phyloP scores from a whole-genome alignment of 306 rosid genomes.

The Quercus agrifolia region DNA sequence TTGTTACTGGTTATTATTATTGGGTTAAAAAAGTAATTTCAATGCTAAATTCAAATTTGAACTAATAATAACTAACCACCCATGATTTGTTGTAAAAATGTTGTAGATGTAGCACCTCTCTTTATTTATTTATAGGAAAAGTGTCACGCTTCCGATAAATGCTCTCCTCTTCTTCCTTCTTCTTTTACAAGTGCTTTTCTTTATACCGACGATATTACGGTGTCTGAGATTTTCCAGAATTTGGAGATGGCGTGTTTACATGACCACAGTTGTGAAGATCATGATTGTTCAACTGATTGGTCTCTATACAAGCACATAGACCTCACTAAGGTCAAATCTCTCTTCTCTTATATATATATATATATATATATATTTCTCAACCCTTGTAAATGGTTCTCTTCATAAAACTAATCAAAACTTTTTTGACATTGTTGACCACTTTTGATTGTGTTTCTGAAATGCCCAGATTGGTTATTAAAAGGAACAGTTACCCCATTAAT shows the following conservation, averaged over 20 bases:
- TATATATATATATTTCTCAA: background rate
- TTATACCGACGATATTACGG: background rate
- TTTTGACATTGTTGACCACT: no score
- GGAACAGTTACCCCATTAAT: background rate
- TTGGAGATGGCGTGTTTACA: constrained; percentile 80
- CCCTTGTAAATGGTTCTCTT: background rate
- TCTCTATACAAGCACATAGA: constrained; percentile 87
- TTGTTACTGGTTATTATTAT: no score
- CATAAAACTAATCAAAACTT: background rate
- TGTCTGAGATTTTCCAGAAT: background rate
- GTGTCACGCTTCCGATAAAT: no score
- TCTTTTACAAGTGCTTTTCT: background rate
- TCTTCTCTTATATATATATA: background rate
- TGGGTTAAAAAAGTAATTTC: no score
- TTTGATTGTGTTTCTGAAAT: background rate
- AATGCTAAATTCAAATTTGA: no score
- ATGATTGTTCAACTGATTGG: constrained; percentile 90
- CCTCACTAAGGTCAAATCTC: constrained; percentile 60
- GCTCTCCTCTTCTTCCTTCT: background rate
- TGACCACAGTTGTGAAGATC: constrained; percentile 94
- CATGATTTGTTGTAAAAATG: no score
- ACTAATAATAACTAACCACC: no score
- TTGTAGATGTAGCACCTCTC: no score
- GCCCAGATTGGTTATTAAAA: background rate
- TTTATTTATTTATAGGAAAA: no score